Evolutionary conservation across 768 basidiomycete species (phyloP).

Genomic region (Suillus sp.): DNA sequence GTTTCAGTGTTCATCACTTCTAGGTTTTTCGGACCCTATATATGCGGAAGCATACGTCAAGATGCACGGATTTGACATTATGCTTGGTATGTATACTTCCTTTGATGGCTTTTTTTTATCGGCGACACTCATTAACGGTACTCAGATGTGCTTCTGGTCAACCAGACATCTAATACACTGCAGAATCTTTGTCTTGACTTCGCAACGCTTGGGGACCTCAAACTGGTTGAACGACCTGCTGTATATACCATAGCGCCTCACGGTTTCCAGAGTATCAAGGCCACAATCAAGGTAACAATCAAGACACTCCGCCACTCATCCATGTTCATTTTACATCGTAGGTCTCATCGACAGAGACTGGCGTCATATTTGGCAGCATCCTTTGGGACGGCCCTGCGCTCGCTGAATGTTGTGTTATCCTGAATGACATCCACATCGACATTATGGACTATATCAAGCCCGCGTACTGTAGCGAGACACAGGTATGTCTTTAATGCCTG

Average conservation of each 20-base stretch:
- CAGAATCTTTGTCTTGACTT: slow-evolving; percentile 98
- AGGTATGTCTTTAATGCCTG: slow-evolving; percentile 46
- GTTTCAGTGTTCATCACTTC: slow-evolving; percentile 2
- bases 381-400: slow-evolving; percentile 92
- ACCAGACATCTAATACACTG: slow-evolving; percentile 90
- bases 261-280: slow-evolving; percentile 98
- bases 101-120: slow-evolving; percentile 4
- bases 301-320: neutral
- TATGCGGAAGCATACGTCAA: slow-evolving; percentile 98
- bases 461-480: slow-evolving; percentile 87
- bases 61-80: slow-evolving; percentile 96
- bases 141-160: slow-evolving; percentile 91
- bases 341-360: slow-evolving; percentile 98
- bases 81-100: slow-evolving; percentile 60
- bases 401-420: slow-evolving; percentile 87
- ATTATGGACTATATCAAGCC: slow-evolving; percentile 83
- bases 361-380: slow-evolving; percentile 97
- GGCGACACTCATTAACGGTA: neutral
- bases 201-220: slow-evolving; percentile 94
- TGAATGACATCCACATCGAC: slow-evolving; percentile 97
- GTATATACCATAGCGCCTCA: slow-evolving; percentile 94
- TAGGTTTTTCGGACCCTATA: slow-evolving; percentile 97
- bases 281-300: slow-evolving; percentile 82
- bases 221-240: slow-evolving; percentile 93
- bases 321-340: slow-evolving; percentile 46